A percentile compares a stretch with the other conserved stretches of the same genome.
Conservation (phyloP, 257 asterid species). For the Solanum boliviense region DNA sequence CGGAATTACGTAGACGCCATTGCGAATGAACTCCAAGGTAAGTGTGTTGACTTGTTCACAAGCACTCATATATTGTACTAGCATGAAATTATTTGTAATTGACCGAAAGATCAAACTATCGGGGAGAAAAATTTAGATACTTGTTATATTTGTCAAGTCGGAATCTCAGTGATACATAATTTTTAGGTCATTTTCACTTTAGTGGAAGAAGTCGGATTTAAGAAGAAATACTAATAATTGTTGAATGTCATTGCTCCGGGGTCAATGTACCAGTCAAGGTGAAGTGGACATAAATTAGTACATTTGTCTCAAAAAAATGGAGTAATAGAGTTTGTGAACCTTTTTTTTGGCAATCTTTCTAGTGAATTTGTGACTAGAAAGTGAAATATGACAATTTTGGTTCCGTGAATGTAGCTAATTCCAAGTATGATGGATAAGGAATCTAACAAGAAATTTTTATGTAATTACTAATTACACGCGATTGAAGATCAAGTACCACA, state of each 20-base stretch:
- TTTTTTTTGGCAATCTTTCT: neutral
- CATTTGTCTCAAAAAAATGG: neutral
- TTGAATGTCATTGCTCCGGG: neutral
- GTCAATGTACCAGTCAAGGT: neutral
- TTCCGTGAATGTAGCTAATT: neutral
- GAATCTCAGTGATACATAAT: neutral
- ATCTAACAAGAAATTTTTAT: neutral
- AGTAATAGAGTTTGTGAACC: neutral
- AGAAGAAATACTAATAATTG: neutral
- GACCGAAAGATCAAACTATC: neutral
- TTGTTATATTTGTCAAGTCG: neutral
- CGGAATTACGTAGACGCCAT: slow-evolving; percentile 26
- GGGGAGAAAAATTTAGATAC: neutral
- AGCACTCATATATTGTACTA: neutral
- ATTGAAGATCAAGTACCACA: neutral
- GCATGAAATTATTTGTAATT: neutral
- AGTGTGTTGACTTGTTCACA: slow-evolving; percentile 17
- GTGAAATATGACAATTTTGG: neutral
- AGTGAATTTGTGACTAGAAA: neutral
- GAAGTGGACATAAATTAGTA: neutral
- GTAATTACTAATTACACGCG: neutral
- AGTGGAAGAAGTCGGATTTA: neutral
- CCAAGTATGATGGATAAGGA: neutral
- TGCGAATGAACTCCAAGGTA: slow-evolving; percentile 42
- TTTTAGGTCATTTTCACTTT: neutral